phyloP scores from a whole-genome alignment of 1,139 yeast genomes.

The Suhomyces yuchorum region DNA sequence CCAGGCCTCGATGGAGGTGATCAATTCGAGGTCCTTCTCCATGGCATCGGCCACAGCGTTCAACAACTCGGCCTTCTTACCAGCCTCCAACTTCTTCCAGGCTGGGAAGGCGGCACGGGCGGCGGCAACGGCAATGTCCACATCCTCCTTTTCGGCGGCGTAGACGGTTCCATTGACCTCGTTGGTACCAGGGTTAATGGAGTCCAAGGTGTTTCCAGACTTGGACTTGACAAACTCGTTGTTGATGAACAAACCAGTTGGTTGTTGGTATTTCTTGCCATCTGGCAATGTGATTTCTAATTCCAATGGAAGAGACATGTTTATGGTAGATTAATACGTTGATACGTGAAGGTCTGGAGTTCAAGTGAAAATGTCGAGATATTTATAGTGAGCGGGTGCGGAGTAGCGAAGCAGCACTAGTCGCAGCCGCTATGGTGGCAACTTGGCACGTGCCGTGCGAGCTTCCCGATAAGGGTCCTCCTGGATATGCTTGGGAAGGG shows the following conservation, averaged over 20 bases:
- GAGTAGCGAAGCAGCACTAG: not conserved
- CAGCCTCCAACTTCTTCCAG: conserved; percentile 49
- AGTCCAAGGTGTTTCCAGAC: conserved; percentile 62
- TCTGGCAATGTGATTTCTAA: conserved; percentile 55
- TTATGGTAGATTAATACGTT: not conserved
- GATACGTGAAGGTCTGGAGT: not conserved
- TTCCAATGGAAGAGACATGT: conserved; percentile 39
- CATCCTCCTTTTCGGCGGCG: conserved; percentile 68
- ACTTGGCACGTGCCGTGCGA: not conserved
- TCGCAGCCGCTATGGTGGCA: not conserved
- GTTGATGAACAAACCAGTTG: conserved; percentile 81
- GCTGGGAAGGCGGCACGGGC: conserved; percentile 72
- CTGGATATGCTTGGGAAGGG: too few relatives aligned
- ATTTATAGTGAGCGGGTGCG: conserved; percentile 2
- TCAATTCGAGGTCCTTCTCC: conserved; percentile 55
- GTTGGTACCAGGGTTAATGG: conserved; percentile 69
- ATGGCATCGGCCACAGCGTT: conserved; percentile 62
- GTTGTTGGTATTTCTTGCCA: conserved; percentile 58
- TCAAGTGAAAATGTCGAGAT: not conserved
- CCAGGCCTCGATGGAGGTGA: conserved; percentile 73
- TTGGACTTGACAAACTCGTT: conserved; percentile 70
- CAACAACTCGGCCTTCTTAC: conserved; percentile 56
- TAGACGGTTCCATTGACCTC: conserved; percentile 65
- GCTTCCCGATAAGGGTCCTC: not conserved
- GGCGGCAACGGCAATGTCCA: conserved; percentile 73